phyloP scores from a whole-genome alignment of 306 rosid genomes.

The Mimosa bimucronata region DNA sequence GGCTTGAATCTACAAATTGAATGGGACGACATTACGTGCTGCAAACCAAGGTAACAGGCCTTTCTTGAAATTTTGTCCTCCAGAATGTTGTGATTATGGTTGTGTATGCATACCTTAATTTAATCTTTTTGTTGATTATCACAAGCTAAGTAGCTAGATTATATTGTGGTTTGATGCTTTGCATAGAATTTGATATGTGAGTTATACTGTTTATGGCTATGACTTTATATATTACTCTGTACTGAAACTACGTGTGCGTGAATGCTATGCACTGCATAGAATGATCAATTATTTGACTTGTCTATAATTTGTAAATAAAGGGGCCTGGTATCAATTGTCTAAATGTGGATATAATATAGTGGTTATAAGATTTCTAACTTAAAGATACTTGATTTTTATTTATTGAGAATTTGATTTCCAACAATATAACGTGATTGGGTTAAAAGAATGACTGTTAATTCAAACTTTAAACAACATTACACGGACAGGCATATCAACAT shows the following conservation, averaged over 20 bases:
- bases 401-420: not conserved
- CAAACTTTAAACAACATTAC: not conserved
- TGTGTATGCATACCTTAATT: not conserved
- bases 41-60: conserved; percentile 24
- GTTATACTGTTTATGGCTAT: too few species aligned
- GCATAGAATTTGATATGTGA: not conserved
- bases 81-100: not conserved
- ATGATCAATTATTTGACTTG: not conserved
- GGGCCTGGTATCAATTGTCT: too few species aligned
- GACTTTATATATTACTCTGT: too few species aligned
- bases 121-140: not conserved
- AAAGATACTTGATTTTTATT: not conserved
- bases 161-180: not conserved
- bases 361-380: not conserved
- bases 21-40: not conserved
- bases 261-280: not conserved
- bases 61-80: not conserved
- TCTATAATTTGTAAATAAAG: not conserved
- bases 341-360: too few species aligned
- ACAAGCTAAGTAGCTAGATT: too few species aligned
- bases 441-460: too few species aligned
- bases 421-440: too few species aligned
- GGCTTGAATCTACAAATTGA: not conserved
- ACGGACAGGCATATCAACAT: not conserved
- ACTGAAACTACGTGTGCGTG: not conserved